These are phyloP conservation scores for Aspergillus pseudonomiae DNA, from an alignment of 2,329 filamentous ascomycete species.

Conservation along the genomic window DNA sequence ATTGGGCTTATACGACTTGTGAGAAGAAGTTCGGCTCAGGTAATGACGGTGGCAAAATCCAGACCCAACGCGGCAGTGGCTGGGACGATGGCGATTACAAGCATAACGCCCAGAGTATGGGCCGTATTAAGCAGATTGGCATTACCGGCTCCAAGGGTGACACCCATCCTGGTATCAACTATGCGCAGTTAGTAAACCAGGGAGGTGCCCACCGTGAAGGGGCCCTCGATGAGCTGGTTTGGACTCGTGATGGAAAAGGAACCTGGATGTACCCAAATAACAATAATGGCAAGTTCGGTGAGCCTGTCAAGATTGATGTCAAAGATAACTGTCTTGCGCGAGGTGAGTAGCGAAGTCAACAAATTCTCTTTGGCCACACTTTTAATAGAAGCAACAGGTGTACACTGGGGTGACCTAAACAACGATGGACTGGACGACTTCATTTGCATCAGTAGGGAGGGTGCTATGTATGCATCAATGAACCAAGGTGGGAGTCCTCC, in stretches of 20 bases:
- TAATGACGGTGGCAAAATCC: background rate
- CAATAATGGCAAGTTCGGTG: background rate
- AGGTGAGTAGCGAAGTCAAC: background rate
- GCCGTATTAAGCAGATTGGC: background rate
- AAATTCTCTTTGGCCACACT: background rate
- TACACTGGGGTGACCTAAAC: background rate
- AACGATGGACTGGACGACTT: background rate
- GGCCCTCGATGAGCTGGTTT: conserved; percentile 2
- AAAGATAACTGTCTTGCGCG: background rate
- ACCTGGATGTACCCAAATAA: background rate
- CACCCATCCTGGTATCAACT: background rate
- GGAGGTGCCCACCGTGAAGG: background rate
- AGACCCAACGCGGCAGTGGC: background rate
- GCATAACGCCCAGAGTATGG: background rate
- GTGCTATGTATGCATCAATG: background rate
- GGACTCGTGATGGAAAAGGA: background rate
- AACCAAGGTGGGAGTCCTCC: background rate
- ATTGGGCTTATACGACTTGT: background rate
- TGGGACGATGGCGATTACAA: background rate
- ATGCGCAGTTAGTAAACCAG: background rate
- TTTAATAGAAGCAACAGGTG: background rate
- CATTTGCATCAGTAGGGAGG: background rate
- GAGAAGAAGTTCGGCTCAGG: background rate
- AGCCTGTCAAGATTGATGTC: background rate
- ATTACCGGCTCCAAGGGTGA: background rate